These are phyloP conservation scores for Yamadazyma blattariae DNA, from an alignment of 1,139 yeast species.

Conservation along the genomic window DNA sequence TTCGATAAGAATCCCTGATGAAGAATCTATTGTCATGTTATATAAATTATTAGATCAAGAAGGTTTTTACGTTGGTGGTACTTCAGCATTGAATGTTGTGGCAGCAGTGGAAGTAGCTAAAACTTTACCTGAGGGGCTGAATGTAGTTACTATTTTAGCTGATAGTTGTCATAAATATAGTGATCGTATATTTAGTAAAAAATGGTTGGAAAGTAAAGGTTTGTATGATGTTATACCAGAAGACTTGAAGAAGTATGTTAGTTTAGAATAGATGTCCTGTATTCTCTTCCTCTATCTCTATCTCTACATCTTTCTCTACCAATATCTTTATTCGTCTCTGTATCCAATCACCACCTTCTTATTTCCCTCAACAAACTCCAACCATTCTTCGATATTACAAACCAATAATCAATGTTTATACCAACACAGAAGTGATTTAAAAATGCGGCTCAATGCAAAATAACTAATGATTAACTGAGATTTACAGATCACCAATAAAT, in stretches of 20 bases:
- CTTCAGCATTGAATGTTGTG: constrained; percentile 78
- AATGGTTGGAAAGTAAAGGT: constrained; percentile 72
- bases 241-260: constrained; percentile 63
- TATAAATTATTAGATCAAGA: constrained; percentile 82
- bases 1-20: constrained; percentile 73
- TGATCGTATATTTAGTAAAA: constrained; percentile 71
- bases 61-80: constrained; percentile 88
- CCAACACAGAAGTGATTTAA: too few relatives aligned
- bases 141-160: constrained; percentile 80
- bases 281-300: too few relatives aligned
- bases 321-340: too few relatives aligned
- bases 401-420: too few relatives aligned
- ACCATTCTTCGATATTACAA: too few relatives aligned
- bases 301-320: too few relatives aligned
- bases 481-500: too few relatives aligned
- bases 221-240: constrained; percentile 67
- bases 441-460: too few relatives aligned
- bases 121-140: constrained; percentile 74
- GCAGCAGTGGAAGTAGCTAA: constrained; percentile 77
- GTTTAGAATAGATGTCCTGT: constrained; percentile 9
- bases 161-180: constrained; percentile 90
- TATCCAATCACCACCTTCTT: too few relatives aligned
- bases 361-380: too few relatives aligned
- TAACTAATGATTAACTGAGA: too few relatives aligned
- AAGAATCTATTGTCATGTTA: constrained; percentile 73